Evolutionary conservation across 345 rosid species (phyloP), one percentile per base, ranked within the genome.

Genomic region (Boechera divaricarpa): DNA sequence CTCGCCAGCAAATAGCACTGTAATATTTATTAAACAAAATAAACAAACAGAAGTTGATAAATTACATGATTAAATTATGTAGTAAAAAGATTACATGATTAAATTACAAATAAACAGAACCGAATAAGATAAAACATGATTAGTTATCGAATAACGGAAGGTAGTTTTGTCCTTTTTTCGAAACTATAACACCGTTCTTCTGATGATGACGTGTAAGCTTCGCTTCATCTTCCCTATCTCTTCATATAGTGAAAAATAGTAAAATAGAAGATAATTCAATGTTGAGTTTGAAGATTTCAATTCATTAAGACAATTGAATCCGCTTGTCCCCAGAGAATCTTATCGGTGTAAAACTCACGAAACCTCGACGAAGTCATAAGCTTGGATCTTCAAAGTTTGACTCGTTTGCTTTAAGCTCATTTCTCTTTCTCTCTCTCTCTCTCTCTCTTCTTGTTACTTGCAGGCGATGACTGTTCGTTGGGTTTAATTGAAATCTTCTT

Each of bases 331-430:
- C 42, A 62, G 33, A 69, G 56, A 53, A 70, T 47, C 80, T 60
- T 63, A 63, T 70, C 72, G 44, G 67, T 63, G 72, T 57, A 18
- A 71, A 71, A 28, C 8, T 64, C 54, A 70, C 29, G 36, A 70
- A 77, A 64, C 52, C 39, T 62, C 76, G 59, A 77, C 70, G 16
- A 72, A 72, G 77, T 72, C 68, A 71, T 53, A 64, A 71, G 44
- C 61, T 79, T 79, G 38, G 75, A 79, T 79, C 82, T 69, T 79
- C 39, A 3, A 52, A 72, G 79, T 79, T 74, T 73, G 79, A 73
- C 75, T 79, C 45, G 7, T 45, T 41, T 64, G 8, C 29, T 74
- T 44, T 56, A 6, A 3, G 38, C 28, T 56, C 59, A 57, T 31
- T 35, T 47, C 70, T 65, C 42, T 77, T 63, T 63, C 41, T 54